Evolutionary conservation across 139 green algal species (phyloP).

Genomic region (Picochlorum sp.): DNA sequence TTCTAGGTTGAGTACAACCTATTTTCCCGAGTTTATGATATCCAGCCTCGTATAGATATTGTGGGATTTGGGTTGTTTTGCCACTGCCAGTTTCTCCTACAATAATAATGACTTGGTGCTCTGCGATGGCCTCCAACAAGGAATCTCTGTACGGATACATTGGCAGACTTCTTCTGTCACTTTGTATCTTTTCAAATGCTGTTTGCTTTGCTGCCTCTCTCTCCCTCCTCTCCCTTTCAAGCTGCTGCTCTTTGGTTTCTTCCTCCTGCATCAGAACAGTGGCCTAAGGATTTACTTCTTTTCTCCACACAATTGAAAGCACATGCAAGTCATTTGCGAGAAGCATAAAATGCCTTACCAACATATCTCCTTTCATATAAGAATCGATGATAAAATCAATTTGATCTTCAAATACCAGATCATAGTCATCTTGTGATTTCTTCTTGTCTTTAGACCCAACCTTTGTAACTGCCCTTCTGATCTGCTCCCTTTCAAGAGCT

Average conservation of each 20-base stretch:
- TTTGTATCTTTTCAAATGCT: conserved; percentile 63
- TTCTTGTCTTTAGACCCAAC: conserved; percentile 38
- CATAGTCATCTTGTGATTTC: conserved; percentile 40
- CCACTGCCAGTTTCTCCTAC: conserved; percentile 92
- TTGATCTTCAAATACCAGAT: conserved; percentile 89
- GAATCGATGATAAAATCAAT: conserved; percentile 87
- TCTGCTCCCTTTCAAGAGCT: conserved; percentile 84
- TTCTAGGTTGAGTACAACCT: conserved; percentile 84
- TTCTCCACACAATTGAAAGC: conserved; percentile 1
- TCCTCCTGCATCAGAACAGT: too few relatives aligned
- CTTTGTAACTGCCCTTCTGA: conserved; percentile 44
- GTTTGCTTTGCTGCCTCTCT: conserved; percentile 28
- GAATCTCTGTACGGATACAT: conserved; percentile 72
- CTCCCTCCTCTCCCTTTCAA: conserved; percentile 31
- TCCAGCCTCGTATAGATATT: conserved; percentile 95
- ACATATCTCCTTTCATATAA: conserved; percentile 37
- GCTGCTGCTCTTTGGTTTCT: conserved; percentile 38
- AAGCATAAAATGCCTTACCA: too few relatives aligned
- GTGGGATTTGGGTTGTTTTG: conserved; percentile 90
- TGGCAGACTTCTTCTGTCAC: conserved; percentile 62
- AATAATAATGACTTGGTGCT: conserved; percentile 91
- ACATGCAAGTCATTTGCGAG: background rate
- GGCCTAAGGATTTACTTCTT: too few relatives aligned
- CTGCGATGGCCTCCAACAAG: conserved; percentile 68
- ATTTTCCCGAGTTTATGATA: conserved; percentile 79